These are phyloP conservation scores for Juncus effusus DNA, from an alignment of 176 grass and related monocot species.

Conservation along the genomic window DNA sequence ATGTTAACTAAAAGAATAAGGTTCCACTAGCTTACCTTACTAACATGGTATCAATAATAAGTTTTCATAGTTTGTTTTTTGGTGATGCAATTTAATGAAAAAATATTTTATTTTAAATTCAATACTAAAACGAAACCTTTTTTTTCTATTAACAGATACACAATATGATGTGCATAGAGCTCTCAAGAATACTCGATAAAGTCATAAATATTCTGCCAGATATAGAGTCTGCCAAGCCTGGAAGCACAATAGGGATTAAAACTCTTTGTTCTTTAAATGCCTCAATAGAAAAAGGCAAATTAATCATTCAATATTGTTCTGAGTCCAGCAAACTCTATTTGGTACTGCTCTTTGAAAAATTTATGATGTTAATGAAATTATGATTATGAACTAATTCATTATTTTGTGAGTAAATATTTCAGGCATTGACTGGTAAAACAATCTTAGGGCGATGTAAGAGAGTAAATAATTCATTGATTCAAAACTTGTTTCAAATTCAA, in stretches of 20 bases:
- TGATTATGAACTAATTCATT: background rate
- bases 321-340: slow-evolving; percentile 47
- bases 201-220: slow-evolving; percentile 26
- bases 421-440: slow-evolving; percentile 29
- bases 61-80: too few relatives aligned
- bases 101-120: too few relatives aligned
- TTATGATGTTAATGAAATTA: background rate
- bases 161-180: slow-evolving; percentile 13
- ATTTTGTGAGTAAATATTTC: slow-evolving; percentile 11
- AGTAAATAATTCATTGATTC: slow-evolving; percentile 34
- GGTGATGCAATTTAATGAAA: too few relatives aligned
- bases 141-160: slow-evolving; percentile 11
- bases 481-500: slow-evolving; percentile 40
- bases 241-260: slow-evolving; percentile 32
- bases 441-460: slow-evolving; percentile 38
- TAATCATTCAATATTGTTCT: slow-evolving; percentile 33
- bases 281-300: slow-evolving; percentile 34
- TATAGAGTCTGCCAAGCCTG: slow-evolving; percentile 33
- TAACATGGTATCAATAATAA: too few relatives aligned
- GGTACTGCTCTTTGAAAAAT: slow-evolving; percentile 12
- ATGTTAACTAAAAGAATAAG: too few relatives aligned
- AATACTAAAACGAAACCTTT: too few relatives aligned
- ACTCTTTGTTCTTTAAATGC: slow-evolving; percentile 36
- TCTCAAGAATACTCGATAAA: slow-evolving; percentile 27
- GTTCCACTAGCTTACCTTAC: too few relatives aligned